Evolutionary conservation across 805 yeast species (phyloP).

Genomic region (Novakomyces olei): DNA sequence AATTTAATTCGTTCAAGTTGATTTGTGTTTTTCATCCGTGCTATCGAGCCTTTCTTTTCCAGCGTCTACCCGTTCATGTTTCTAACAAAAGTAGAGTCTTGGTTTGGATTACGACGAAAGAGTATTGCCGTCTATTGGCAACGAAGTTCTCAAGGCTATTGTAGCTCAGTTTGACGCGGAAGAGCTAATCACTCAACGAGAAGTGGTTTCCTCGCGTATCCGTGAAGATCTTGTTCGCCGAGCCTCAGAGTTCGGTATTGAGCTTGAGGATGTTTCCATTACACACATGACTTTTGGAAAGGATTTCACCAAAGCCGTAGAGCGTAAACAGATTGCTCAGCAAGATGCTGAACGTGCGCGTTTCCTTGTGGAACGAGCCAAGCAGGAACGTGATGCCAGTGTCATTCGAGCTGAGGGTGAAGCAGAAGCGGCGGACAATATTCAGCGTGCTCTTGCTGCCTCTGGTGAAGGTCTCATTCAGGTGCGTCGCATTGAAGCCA

Average conservation of each 20-base stretch:
- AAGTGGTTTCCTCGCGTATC: conserved; percentile 72
- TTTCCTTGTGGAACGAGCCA: conserved; percentile 82
- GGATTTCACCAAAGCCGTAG: conserved; percentile 95
- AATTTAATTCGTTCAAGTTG: too few relatives aligned
- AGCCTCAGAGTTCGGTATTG: conserved; percentile 74
- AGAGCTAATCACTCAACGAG: conserved; percentile 91
- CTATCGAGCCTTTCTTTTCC: too few relatives aligned
- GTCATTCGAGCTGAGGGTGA: conserved; percentile 98
- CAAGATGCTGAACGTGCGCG: conserved; percentile 97
- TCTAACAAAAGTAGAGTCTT: too few relatives aligned
- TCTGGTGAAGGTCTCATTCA: conserved; percentile 77
- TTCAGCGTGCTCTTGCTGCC: conserved; percentile 75
- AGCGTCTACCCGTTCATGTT: too few relatives aligned
- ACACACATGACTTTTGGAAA: conserved; percentile 94
- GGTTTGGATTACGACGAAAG: conserved; percentile 92
- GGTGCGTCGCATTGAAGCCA: conserved; percentile 89
- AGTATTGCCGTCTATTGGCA: conserved; percentile 78
- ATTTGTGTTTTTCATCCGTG: too few relatives aligned
- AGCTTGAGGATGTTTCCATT: conserved; percentile 86
- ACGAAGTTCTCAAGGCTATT: conserved; percentile 69
- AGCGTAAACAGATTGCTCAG: conserved; percentile 96
- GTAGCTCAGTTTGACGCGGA: conserved; percentile 94
- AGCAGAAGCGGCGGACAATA: conserved; percentile 93
- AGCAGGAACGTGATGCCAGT: conserved; percentile 87
- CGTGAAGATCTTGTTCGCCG: conserved; percentile 65